Evolutionary conservation across 2,329 filamentous ascomycete genomes (phyloP).

Genomic region (Aureobasidium sp.): DNA sequence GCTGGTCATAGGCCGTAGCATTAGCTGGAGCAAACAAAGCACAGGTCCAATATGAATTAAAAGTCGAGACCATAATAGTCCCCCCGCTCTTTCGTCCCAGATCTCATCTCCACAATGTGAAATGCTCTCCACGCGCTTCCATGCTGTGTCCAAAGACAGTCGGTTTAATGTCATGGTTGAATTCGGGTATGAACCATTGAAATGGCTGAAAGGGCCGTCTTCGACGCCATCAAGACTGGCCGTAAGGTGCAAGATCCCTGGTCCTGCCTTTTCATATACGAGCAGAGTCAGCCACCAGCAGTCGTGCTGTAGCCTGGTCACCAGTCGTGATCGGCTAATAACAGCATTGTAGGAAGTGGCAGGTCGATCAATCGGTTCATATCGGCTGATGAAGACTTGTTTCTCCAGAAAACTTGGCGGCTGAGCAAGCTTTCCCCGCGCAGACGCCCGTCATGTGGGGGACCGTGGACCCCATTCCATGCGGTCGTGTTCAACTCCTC

Average conservation of each 20-base stretch:
- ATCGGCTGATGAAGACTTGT: slow-evolving; percentile 5
- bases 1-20: neutral
- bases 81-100: too few species aligned
- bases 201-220: neutral
- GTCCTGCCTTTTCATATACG: slow-evolving; percentile 2
- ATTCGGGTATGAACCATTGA: neutral
- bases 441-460: neutral
- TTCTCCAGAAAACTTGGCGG: slow-evolving; percentile 9
- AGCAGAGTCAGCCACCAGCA: slow-evolving; percentile 3
- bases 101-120: too few species aligned
- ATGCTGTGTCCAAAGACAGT: neutral
- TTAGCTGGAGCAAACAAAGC: neutral
- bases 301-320: slow-evolving; percentile 9
- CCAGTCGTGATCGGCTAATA: slow-evolving; percentile 9
- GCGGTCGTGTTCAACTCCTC: neutral
- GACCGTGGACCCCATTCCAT: slow-evolving; percentile 7
- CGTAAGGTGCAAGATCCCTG: neutral
- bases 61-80: too few species aligned
- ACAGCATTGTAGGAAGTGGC: neutral
- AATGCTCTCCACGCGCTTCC: too few species aligned
- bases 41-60: too few species aligned
- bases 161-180: slow-evolving; percentile 4
- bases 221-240: neutral
- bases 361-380: slow-evolving; percentile 5
- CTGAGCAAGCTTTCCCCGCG: slow-evolving; percentile 1